These are phyloP conservation scores for Eucalyptus victrix DNA, from an alignment of 345 rosid species.

Conservation along the genomic window DNA sequence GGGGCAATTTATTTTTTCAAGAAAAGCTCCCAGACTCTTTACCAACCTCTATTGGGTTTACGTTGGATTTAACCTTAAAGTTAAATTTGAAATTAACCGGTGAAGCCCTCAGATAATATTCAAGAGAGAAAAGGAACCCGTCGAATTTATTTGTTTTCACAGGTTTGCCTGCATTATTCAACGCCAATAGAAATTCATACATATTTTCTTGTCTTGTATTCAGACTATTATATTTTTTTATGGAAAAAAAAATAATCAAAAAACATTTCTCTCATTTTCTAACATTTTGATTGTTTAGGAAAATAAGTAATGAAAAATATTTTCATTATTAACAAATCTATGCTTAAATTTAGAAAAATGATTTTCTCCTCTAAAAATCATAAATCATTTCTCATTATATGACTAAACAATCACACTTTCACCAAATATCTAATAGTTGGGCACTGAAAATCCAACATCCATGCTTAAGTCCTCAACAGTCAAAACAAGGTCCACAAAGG, in stretches of 20 bases:
- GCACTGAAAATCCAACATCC: accelerated
- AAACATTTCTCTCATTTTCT: no score
- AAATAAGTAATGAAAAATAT: no score
- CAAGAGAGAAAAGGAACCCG: background rate
- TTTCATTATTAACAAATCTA: no score
- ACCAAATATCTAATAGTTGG: background rate
- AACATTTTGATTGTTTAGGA: no score
- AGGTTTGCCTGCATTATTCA: background rate
- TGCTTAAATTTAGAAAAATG: no score
- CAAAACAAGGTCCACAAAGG: accelerated
- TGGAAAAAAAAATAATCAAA: background rate
- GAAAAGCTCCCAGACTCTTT: background rate
- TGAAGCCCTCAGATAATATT: accelerated
- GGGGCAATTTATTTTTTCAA: background rate
- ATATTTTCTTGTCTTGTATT: background rate
- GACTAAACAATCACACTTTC: background rate
- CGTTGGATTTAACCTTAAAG: background rate
- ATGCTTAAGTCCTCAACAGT: accelerated
- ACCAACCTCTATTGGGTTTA: background rate
- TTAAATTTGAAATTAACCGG: background rate
- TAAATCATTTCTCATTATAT: no score
- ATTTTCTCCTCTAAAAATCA: background rate
- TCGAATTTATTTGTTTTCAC: background rate
- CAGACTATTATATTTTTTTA: background rate
- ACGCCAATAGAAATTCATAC: background rate